These are phyloP conservation scores for Nothophoma quercina DNA, from an alignment of 2,329 filamentous ascomycete species.

Conservation along the genomic window DNA sequence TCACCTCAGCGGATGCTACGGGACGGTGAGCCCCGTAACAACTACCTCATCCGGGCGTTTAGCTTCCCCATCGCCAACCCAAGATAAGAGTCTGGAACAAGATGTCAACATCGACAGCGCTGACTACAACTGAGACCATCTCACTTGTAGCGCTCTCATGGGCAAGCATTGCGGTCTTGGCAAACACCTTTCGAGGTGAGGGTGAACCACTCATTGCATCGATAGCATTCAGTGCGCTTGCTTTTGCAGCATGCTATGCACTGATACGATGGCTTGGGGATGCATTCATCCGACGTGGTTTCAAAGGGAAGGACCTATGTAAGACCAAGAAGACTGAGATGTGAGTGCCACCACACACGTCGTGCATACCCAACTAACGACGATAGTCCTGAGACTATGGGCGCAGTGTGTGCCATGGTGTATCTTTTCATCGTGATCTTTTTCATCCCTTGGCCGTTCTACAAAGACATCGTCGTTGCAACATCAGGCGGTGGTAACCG, in stretches of 20 bases:
- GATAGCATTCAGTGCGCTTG: constrained; percentile 82
- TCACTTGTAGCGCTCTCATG: constrained; percentile 69
- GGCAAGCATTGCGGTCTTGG: constrained; percentile 75
- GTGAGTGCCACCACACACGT: constrained; percentile 53
- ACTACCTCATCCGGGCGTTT: constrained; percentile 17
- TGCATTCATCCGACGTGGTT: constrained; percentile 84
- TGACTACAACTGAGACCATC: constrained; percentile 64
- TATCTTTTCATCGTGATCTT: constrained; percentile 88
- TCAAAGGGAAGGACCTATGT: constrained; percentile 89
- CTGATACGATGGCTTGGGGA: constrained; percentile 94
- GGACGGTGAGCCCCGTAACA: constrained; percentile 6
- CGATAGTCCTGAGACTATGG: constrained; percentile 88
- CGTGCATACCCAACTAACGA: constrained; percentile 24
- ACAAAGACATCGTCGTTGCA: constrained; percentile 95
- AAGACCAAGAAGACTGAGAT: constrained; percentile 79
- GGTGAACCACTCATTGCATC: constrained; percentile 90
- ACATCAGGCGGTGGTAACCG: constrained; percentile 93
- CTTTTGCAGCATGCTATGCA: constrained; percentile 81
- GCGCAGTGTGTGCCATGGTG: constrained; percentile 88
- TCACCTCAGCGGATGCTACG: constrained; percentile 12
- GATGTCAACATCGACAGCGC: constrained; percentile 37
- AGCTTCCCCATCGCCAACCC: constrained; percentile 18
- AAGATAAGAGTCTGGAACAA: constrained; percentile 9
- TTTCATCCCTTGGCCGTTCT: constrained; percentile 97
- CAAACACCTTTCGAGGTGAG: constrained; percentile 81